Percentiles rank a stretch among this genome's conserved stretches.
phyloP scores from a whole-genome alignment of 2,329 filamentous ascomycete genomes.

The Alternaria novae-zelandiae region DNA sequence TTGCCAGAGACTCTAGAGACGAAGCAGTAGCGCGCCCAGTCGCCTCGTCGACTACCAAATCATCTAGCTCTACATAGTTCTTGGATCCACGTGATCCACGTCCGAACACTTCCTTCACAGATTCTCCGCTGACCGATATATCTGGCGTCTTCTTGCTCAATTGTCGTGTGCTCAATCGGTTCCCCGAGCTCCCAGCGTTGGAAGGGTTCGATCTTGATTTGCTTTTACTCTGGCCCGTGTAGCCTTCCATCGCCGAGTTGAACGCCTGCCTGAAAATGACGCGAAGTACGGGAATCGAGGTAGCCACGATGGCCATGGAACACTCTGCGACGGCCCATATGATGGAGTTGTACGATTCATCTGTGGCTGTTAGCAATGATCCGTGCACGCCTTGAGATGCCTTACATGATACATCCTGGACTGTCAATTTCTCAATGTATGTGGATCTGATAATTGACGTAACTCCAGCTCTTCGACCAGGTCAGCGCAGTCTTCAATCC shows the following conservation, averaged over 20 bases:
- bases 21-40: slow-evolving; percentile 1
- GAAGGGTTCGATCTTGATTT: slow-evolving; percentile 4
- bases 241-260: slow-evolving; percentile 14
- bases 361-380: slow-evolving; percentile 7
- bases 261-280: slow-evolving; percentile 17
- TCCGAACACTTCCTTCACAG: slow-evolving; percentile 2
- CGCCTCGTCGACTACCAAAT: slow-evolving; percentile 6
- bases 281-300: slow-evolving; percentile 17
- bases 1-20: slow-evolving; percentile 1
- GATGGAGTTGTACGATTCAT: slow-evolving; percentile 14
- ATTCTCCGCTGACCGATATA: neutral
- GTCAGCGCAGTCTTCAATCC: slow-evolving; percentile 1
- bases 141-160: slow-evolving; percentile 1
- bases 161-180: slow-evolving; percentile 1
- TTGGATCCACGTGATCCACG: neutral
- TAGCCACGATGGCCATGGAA: slow-evolving; percentile 17
- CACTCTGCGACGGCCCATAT: slow-evolving; percentile 19
- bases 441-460: slow-evolving; percentile 11
- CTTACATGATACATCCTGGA: slow-evolving; percentile 18
- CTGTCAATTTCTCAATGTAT: slow-evolving; percentile 13
- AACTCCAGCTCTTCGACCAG: slow-evolving; percentile 6
- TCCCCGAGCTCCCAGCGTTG: slow-evolving; percentile 1
- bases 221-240: neutral
- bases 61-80: slow-evolving; percentile 5
- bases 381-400: neutral